Conservation (phyloP, 2,329 filamentous ascomycete species). For the Raffaelea arxii region DNA sequence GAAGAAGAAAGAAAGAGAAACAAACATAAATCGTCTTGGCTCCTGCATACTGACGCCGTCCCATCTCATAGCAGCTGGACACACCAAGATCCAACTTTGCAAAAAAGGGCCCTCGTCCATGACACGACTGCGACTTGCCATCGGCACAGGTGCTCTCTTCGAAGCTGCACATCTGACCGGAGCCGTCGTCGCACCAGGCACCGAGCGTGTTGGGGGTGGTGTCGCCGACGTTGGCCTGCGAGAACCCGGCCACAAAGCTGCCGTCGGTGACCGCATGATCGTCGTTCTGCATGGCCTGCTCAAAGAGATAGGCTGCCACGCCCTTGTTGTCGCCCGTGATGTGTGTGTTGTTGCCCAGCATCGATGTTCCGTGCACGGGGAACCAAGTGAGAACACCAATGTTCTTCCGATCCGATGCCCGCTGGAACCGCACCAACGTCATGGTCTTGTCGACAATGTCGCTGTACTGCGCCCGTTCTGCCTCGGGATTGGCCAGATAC, state of each 20-base stretch:
- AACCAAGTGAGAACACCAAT: constrained; percentile 85
- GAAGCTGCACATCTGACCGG: constrained; percentile 59
- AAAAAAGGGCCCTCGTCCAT: constrained; percentile 64
- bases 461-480: constrained; percentile 62
- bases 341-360: constrained; percentile 85
- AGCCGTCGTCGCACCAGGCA: constrained; percentile 81
- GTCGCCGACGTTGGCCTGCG: constrained; percentile 84
- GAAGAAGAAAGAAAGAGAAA: not conserved
- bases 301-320: constrained; percentile 77
- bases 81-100: constrained; percentile 59
- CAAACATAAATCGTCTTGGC: constrained; percentile 36
- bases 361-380: constrained; percentile 81
- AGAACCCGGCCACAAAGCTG: constrained; percentile 85
- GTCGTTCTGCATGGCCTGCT: constrained; percentile 53
- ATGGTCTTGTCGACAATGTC: constrained; percentile 54
- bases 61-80: constrained; percentile 67
- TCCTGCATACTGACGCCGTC: constrained; percentile 57
- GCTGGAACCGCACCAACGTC: constrained; percentile 69
- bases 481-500: constrained; percentile 74
- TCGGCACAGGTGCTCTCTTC: constrained; percentile 76
- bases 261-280: constrained; percentile 44
- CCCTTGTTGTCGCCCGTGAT: constrained; percentile 96
- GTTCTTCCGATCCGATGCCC: constrained; percentile 63
- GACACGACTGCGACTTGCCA: constrained; percentile 60
- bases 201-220: constrained; percentile 82